Base-by-base conservation (phyloP, 2,329 filamentous ascomycete genomes). In the Colletotrichum plurivorum region DNA sequence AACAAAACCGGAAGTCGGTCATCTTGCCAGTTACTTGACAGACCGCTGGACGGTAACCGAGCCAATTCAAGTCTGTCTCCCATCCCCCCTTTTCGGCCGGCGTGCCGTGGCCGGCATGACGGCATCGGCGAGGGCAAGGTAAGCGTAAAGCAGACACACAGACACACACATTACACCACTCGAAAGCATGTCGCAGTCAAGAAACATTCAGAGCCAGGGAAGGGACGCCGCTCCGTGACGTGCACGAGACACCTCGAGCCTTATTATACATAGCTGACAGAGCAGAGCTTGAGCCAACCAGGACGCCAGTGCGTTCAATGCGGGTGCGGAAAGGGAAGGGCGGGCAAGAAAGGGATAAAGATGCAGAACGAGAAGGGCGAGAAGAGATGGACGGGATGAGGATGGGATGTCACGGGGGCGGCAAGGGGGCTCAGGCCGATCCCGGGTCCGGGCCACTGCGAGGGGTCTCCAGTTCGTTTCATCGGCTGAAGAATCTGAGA, bases 381-480 rank as follows among this genome's bases (percentile, higher is more conserved):
- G 18, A 55, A 63, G 15, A 18, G 27, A 36, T 48, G 43, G 56
- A 59, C 56, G 57, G 36, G 27, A 53, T 31, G 39, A 60, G 56
- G 63, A 66, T 66, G 63, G 48, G 48, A 66, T 61, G 55, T 54
- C 63, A 66, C 31, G 31, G 31, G 31, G 31, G 8, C 31, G 31
- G 31, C 31, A 36, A 36, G 31, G 31, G 9, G 48, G 63, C 58
- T 43, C 43, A 48, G 58, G 56, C 48, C 55, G 63, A 46, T 20
- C 20, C 57, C 31, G 57, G 31, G 57, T 22, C 55, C 54, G 48
- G 63, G 25, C 46, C 36, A 13, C 43, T 25, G 43, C 27, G 41
- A 27, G 31, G 53, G 55, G 63, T 61, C 55, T 66, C 63, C 48
- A 48, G 63, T 66, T 66, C 63, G 63, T 66, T 66, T 66, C 63